A percentile compares a stretch with the other conserved stretches of the same genome.
Conservation (phyloP, 2,329 filamentous ascomycete genomes). For the Pseudocercospora fijiensis region DNA sequence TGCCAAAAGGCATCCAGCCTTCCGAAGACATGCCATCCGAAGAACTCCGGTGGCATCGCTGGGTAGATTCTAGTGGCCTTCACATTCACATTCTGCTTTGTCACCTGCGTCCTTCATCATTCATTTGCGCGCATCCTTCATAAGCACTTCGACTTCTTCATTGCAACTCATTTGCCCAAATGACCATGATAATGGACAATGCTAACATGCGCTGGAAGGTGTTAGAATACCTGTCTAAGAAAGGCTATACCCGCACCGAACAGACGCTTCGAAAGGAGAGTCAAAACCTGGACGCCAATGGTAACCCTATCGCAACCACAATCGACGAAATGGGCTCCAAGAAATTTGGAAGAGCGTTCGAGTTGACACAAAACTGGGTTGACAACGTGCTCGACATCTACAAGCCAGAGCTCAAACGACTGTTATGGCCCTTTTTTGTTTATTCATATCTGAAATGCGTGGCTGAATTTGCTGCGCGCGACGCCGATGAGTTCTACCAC, state of each 20-base stretch:
- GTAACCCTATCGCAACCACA: conserved; percentile 65
- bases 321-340: conserved; percentile 69
- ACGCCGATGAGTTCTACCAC: conserved; percentile 72
- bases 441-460: conserved; percentile 87
- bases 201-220: conserved; percentile 54
- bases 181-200: conserved; percentile 10
- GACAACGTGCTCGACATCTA: conserved; percentile 92
- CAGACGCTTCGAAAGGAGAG: conserved; percentile 90
- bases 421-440: conserved; percentile 91
- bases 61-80: not conserved
- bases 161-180: not conserved
- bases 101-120: not conserved
- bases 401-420: conserved; percentile 85
- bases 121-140: not conserved
- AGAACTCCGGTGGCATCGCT: not conserved
- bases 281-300: conserved; percentile 75
- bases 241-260: conserved; percentile 90
- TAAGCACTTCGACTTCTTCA: not conserved
- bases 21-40: not conserved
- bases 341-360: conserved; percentile 73
- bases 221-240: conserved; percentile 92
- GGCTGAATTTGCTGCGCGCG: conserved; percentile 66
- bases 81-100: not conserved
- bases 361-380: conserved; percentile 62
- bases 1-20: not conserved